Evolutionary conservation across 345 rosid species (phyloP), one percentile per base, ranked within the genome.

Genomic region (Linum tenue): DNA sequence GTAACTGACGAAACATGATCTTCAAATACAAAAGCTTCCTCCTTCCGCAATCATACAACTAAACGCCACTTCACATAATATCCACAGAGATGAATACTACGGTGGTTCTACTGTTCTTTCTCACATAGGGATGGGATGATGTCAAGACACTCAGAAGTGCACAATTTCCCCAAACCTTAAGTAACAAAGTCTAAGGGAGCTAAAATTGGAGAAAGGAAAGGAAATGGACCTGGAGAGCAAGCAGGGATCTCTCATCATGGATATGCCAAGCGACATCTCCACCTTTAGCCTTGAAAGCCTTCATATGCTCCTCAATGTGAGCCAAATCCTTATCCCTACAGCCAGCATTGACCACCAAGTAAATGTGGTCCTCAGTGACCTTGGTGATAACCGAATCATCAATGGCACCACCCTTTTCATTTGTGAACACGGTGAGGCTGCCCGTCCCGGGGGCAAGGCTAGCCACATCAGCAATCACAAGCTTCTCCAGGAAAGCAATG

Each of bases 271-370:
- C 82, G 72, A 95, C 97, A 83, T 86, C 88, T 22, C 99, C 96
- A 64, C 97, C 97, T 77, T 89, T 91, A 68, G 87, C 79, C 69
- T 83, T 87, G 77, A 89, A 95, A 62, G 92, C 82, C 77, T 91
- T 95, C 97, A 94, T 86, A 57, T 94, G 97, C 74, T 79, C 87
- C 76, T 94, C 97, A 42, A 94, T 88, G 69, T 94, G 97, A 73
- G 99, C 97, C 69, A 94, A 81, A 81, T 94, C 99, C 85, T 94
- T 90, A 68, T 90, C 99, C 73, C 99, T 87, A 74, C 97, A 95
- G 36, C 99, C 99, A 50, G 97, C 99, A 86, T 91, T 91, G 63
- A 95, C 97, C 70, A 95, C 99, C 72, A 95, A 70, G 78, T 95
- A 95, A 65, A 95, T 72, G 75, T 79, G 95, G 38, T 83, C 87